A percentile compares a stretch with the other conserved stretches of the same genome.
Evolutionary conservation across 1,139 yeast genomes (phyloP).

Genomic region (Suhomyces atakaporum): DNA sequence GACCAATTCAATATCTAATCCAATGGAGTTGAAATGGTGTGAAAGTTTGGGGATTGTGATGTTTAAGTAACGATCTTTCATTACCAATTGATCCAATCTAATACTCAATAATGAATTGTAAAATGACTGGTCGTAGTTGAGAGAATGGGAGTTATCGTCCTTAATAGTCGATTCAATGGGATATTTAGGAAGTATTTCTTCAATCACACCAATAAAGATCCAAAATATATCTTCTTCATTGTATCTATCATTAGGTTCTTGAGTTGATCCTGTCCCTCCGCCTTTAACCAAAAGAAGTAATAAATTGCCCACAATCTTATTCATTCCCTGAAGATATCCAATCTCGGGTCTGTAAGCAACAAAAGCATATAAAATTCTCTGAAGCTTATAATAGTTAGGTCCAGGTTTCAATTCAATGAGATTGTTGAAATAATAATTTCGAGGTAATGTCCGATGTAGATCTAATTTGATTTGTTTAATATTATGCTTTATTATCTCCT

Average conservation of each 20-base stretch:
- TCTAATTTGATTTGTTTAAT: constrained; percentile 58
- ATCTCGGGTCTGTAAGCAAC: constrained; percentile 50
- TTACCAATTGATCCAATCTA: constrained; percentile 39
- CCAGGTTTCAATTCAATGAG: constrained; percentile 48
- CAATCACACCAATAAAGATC: constrained; percentile 53
- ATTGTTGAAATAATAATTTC: constrained; percentile 52
- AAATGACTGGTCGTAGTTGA: constrained; percentile 11
- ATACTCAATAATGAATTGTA: constrained; percentile 42
- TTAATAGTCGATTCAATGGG: neutral
- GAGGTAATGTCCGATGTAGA: constrained; percentile 57
- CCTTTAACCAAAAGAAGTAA: constrained; percentile 34
- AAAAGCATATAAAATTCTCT: constrained; percentile 54
- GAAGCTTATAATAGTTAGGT: constrained; percentile 51
- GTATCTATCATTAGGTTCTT: constrained; percentile 21
- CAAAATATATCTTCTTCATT: constrained; percentile 60
- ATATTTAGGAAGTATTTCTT: constrained; percentile 53
- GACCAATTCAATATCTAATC: constrained; percentile 52
- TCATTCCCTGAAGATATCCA: constrained; percentile 69
- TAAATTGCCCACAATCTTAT: constrained; percentile 56
- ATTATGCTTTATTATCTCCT: constrained; percentile 19
- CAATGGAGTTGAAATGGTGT: constrained; percentile 35
- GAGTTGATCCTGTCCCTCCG: constrained; percentile 12
- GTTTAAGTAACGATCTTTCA: constrained; percentile 25
- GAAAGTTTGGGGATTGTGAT: constrained; percentile 40
- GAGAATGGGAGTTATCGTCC: no score